These are phyloP conservation scores for Hanseniaspora pseudoguilliermondii DNA, from an alignment of 805 yeast genomes.

Conservation along the genomic window DNA sequence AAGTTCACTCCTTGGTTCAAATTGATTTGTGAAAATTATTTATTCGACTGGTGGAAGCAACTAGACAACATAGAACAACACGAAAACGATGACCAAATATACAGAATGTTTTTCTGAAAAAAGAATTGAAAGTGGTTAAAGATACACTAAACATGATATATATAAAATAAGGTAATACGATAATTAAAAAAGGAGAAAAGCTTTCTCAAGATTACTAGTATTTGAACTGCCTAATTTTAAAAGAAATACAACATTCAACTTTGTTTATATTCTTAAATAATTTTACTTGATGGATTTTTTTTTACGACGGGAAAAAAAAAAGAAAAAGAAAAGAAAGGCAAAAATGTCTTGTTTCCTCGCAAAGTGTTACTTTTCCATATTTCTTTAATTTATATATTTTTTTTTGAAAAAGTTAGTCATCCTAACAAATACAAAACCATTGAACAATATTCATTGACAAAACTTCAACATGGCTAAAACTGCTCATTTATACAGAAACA, in stretches of 20 bases:
- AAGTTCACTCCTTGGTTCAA: conserved; percentile 97
- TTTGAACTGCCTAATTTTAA: too few species aligned
- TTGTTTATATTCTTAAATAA: too few species aligned
- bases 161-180: background rate
- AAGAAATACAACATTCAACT: too few species aligned
- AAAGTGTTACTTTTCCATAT: too few species aligned
- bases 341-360: too few species aligned
- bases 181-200: too few species aligned
- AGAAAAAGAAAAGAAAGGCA: too few species aligned
- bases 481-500: conserved; percentile 39
- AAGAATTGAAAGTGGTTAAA: background rate
- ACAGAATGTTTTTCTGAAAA: conserved; percentile 24
- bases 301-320: too few species aligned
- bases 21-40: conserved; percentile 78
- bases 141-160: background rate
- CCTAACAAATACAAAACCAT: background rate
- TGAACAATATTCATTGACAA: background rate
- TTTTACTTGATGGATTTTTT: too few species aligned
- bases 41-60: conserved; percentile 89
- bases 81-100: conserved; percentile 28
- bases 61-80: conserved; percentile 46
- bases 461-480: conserved; percentile 15
- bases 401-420: too few species aligned
- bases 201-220: too few species aligned
- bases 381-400: too few species aligned